Base-by-base conservation (phyloP, 768 basidiomycete genomes). In the Auricularia sp. region DNA sequence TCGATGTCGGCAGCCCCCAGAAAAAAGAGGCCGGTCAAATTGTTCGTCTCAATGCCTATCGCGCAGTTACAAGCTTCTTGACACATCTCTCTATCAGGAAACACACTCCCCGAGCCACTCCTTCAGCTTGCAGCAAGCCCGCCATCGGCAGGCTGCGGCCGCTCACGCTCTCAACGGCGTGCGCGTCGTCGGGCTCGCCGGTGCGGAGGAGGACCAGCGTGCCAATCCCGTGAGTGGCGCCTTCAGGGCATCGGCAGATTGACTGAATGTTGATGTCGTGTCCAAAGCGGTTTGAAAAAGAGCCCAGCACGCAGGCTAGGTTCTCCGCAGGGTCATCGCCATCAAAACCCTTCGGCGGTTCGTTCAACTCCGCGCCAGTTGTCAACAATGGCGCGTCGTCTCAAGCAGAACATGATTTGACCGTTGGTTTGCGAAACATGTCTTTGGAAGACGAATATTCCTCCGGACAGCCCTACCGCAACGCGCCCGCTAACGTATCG, bases 361-460 rank as follows among this genome's bases (percentile, higher is more conserved):
- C 56, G 69, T 14, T 72, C 77, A 4, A 77, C 76, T 68, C 64
- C 74, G 43, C 63, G 65, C 63, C 75, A 74, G 21, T 70, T 14
- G 12, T 42, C 67, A 70, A 77, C 39, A 64, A 72, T 21, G 76
- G 77, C 66, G 71, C 76, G 18, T 70, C 79, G 14, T 71, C 78
- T 42, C 70, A 75, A 56, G 80, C 78, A 18, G 84, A 83, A 42
- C 39, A 42, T 63, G 85, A 87, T 36, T 76, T 87, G 39, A 75
- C 84, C 14, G 72, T 82, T 36, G 79, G 83, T 3, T 73, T 88
- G 60, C 82, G 87, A 65, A 85, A 85, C 14, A 84, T 85, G 82
- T 77, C 73, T 6, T 83, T 84, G 21, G 84, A 83, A 68, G 84
- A 85, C 53, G 84, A 84, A 63, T 77, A 76, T 62, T 70, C 72